Evolutionary conservation across 1,284 basidiomycete genomes (phyloP), one percentile per base, ranked within the genome.

Genomic region (Moesziomyces aphidis): DNA sequence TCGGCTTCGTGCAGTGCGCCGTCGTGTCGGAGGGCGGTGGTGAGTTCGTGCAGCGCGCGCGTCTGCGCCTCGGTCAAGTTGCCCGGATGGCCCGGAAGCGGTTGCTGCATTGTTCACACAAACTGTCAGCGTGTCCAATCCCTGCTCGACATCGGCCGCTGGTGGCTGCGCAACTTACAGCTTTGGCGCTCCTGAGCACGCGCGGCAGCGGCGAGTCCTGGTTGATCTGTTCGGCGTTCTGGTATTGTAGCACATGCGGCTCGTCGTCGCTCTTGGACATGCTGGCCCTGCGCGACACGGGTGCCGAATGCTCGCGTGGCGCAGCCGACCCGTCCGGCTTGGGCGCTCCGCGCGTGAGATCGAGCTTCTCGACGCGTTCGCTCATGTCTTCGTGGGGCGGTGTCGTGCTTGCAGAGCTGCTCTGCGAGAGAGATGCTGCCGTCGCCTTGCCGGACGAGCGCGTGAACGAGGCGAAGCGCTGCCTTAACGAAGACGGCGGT

Each of bases 81-180:
- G 23, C 82, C 82, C 0, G 76, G 65, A 48, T 84, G 82, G 4
- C 82, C 82, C 0, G 73, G 73, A 11, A 68, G 62, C 5, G 78
- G 66, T 34, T 61, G 36, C 39, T 42, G 19, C 39, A 17, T 7
- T 19, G 8, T 28, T 7, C 11, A 8, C 21, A 46, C 22, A 13
- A 34, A 13, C 5, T 7, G 11, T 34, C 31, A 34, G 31, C 13
- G 8, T 10, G 10, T 34, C 10, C 31, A 34, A 11, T 13, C 31
- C 31, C 8, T 10, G 31, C 31, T 34, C 9, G 10, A 34, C 8
- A 13, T 34, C 10, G 10, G 31, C 31, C 8, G 31, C 31, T 34
- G 45, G 22, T 28, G 26, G 26, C 26, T 28, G 26, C 7, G 45
- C 26, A 19, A 42, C 39, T 42, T 42, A 42, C 39, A 5, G 65